Base-by-base conservation (phyloP, 73 alveolate genomes). In the Breviolum minutum region DNA sequence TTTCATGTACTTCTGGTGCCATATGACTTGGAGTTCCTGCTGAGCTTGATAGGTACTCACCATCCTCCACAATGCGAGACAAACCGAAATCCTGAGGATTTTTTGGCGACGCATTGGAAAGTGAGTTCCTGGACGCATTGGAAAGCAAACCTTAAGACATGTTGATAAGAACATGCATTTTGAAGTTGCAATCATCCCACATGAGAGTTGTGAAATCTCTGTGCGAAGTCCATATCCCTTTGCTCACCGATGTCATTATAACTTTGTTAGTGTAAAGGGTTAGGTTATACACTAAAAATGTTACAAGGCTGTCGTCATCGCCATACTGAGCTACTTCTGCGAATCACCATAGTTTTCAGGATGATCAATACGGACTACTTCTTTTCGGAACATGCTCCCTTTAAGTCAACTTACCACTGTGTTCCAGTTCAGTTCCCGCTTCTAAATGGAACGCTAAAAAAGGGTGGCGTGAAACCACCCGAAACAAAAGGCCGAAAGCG, bases 11-110 rank as follows among this genome's bases (percentile, higher is more conserved):
- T 27, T 86, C 94, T 2, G 94, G 94, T 27, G 94, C 94, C 94
- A 86, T 86, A 29, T 86, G 94, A 79, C 94, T 86, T 6, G 94
- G 94, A 8, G 94, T 86, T 14, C 94, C 94, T 29, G 94, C 94
- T 5, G 63, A 24, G 40, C 80, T n/a, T 0, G 80, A 62, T 61
- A 86, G 29, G 12, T 86, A 86, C 29, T 86, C 94, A 14, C 94
- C 94, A 27, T 86, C 94, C 71, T 86, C 63, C 81, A 86, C 80
- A 8, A 86, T 22, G 29, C 94, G 94, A 17, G 94, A 86, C 20
- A 86, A 19, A 16, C 94, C 94, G 63, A 86, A 86, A 63, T 86
- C 54, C 54, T 40, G 54, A 40, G 54, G 48, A 32, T n/a, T 40
- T 40, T 40, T 40, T 2, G 54, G 54, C 54, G n/a, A n/a, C n/a